These are phyloP conservation scores for Kurtzmaniella quercitrusa DNA, from an alignment of 1,139 yeast genomes.

Conservation along the genomic window DNA sequence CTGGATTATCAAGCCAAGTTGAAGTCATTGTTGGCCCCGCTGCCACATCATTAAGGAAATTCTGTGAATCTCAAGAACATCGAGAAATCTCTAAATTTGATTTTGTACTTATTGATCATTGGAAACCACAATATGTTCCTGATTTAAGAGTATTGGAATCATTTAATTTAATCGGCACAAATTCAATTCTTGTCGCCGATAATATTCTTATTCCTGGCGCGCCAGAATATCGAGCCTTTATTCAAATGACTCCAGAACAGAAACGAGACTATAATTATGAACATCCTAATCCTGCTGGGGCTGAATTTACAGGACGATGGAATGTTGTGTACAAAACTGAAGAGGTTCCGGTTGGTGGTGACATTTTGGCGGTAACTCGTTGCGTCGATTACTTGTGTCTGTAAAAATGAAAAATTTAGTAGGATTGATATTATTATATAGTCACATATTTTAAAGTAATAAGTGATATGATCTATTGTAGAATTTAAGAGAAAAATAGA, in stretches of 20 bases:
- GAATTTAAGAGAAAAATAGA: too few species aligned
- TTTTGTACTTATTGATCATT: conserved; percentile 41
- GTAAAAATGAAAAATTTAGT: conserved; percentile 14
- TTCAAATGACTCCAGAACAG: conserved; percentile 34
- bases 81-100: conserved; percentile 17
- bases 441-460: too few species aligned
- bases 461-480: too few species aligned
- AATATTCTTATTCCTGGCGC: conserved; percentile 34
- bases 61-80: conserved; percentile 22
- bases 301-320: conserved; percentile 37
- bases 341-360: conserved; percentile 13
- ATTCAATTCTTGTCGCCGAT: conserved; percentile 40
- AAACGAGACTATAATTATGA: conserved; percentile 25
- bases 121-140: conserved; percentile 35
- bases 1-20: conserved; percentile 31
- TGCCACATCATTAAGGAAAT: conserved; percentile 13
- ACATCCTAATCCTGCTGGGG: conserved; percentile 25
- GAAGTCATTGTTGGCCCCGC: conserved; percentile 38
- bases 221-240: conserved; percentile 38
- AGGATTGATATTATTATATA: too few species aligned
- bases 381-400: background rate
- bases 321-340: conserved; percentile 37
- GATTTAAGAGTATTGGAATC: conserved; percentile 43
- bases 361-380: conserved; percentile 4
- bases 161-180: conserved; percentile 35